A percentile compares a stretch with the other conserved stretches of the same genome.
These are phyloP conservation scores for Kwoniella botswanensis DNA, from an alignment of 768 basidiomycete species.

Conservation along the genomic window DNA sequence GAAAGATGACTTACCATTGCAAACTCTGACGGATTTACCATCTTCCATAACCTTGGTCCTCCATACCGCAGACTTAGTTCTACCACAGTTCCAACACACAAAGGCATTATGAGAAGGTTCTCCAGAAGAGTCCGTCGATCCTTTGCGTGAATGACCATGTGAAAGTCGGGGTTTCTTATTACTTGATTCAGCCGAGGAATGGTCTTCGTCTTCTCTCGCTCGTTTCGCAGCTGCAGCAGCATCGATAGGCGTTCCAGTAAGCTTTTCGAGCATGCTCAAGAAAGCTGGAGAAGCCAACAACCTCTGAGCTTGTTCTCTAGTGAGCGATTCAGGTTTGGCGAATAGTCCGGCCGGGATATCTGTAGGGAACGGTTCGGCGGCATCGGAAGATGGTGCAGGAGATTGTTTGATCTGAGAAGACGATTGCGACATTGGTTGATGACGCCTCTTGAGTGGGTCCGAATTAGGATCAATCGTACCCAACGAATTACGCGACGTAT, in stretches of 20 bases:
- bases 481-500: slow-evolving; percentile 17
- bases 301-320: slow-evolving; percentile 48
- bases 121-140: slow-evolving; percentile 19
- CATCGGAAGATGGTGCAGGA: slow-evolving; percentile 5
- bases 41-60: slow-evolving; percentile 49
- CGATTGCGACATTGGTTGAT: neutral
- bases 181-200: slow-evolving; percentile 1
- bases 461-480: slow-evolving; percentile 23
- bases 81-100: slow-evolving; percentile 54
- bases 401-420: slow-evolving; percentile 1
- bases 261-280: slow-evolving; percentile 43
- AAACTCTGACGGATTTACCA: slow-evolving; percentile 46
- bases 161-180: slow-evolving; percentile 17
- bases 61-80: slow-evolving; percentile 54
- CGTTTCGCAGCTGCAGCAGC: slow-evolving; percentile 25
- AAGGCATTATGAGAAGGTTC: slow-evolving; percentile 15
- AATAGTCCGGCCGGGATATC: slow-evolving; percentile 46
- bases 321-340: slow-evolving; percentile 40
- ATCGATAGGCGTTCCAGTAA: slow-evolving; percentile 31
- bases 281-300: slow-evolving; percentile 46
- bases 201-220: slow-evolving; percentile 27
- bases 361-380: slow-evolving; percentile 29
- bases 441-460: slow-evolving; percentile 8
- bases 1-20: slow-evolving; percentile 50
- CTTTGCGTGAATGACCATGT: slow-evolving; percentile 14